These are phyloP conservation scores for Pestalotiopsis sp. DNA, from an alignment of 2,329 filamentous ascomycete genomes.

Conservation along the genomic window DNA sequence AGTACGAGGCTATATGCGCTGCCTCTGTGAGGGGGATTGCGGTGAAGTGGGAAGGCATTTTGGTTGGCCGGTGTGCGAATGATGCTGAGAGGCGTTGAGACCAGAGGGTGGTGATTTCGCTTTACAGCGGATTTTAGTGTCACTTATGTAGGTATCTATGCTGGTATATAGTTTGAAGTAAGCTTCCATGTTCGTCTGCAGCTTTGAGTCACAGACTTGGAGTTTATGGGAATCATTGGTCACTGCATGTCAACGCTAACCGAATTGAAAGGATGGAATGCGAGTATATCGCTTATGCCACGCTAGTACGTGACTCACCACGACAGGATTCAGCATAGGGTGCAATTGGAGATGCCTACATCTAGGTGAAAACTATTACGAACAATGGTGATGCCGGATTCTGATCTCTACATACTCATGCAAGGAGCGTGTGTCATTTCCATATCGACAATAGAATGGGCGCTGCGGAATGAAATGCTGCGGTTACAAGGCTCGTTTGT, in stretches of 20 bases:
- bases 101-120: neutral
- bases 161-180: neutral
- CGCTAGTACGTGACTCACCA: neutral
- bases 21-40: conserved; percentile 4
- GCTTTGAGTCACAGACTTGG: neutral
- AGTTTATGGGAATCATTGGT: too few relatives aligned
- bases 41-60: neutral
- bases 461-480: too few relatives aligned
- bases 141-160: neutral
- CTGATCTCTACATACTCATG: too few relatives aligned
- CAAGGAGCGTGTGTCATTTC: too few relatives aligned
- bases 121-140: neutral
- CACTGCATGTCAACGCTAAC: too few relatives aligned
- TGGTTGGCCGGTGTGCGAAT: neutral
- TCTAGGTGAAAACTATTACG: too few relatives aligned
- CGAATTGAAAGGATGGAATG: neutral
- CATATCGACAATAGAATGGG: too few relatives aligned
- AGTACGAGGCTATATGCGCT: conserved; percentile 13
- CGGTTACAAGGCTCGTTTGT: too few relatives aligned
- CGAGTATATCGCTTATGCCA: neutral
- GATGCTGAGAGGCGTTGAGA: neutral
- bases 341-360: too few relatives aligned
- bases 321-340: neutral
- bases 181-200: neutral
- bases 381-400: too few relatives aligned